phyloP scores from a whole-genome alignment of 2,329 filamentous ascomycete genomes.

The Pseudogymnoascus sp. region DNA sequence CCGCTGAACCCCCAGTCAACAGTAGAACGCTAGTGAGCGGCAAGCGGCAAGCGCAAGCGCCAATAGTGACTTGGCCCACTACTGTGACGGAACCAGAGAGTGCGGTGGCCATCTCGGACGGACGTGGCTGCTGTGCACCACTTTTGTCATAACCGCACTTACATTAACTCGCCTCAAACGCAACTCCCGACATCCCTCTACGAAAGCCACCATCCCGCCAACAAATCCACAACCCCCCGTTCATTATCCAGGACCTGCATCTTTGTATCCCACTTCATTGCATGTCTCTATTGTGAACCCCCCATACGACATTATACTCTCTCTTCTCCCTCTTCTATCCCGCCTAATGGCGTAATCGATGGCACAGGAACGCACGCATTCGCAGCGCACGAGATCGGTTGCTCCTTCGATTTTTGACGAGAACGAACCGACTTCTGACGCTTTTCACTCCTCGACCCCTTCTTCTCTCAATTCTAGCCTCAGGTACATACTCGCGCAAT shows the following conservation, averaged over 20 bases:
- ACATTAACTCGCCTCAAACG: slow-evolving; percentile 8
- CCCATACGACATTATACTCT: background rate
- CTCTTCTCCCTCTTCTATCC: background rate
- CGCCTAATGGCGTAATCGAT: slow-evolving; percentile 17
- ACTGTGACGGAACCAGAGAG: slow-evolving; percentile 8
- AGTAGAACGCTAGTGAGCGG: background rate
- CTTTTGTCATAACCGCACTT: slow-evolving; percentile 10
- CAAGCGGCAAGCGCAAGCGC: slow-evolving; percentile 1
- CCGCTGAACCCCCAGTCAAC: background rate
- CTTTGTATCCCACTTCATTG: background rate
- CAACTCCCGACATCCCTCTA: background rate
- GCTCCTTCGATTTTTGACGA: slow-evolving; percentile 14
- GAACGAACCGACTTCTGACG: slow-evolving; percentile 8
- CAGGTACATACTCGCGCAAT: slow-evolving; percentile 12
- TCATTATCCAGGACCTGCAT: slow-evolving; percentile 8
- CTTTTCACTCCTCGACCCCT: slow-evolving; percentile 7
- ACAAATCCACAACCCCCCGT: background rate
- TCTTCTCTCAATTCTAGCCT: slow-evolving; percentile 12
- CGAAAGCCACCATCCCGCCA: background rate
- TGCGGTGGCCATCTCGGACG: slow-evolving; percentile 7
- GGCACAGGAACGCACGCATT: slow-evolving; percentile 16
- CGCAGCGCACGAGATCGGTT: slow-evolving; percentile 14
- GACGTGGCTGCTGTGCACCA: slow-evolving; percentile 7
- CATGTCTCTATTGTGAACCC: slow-evolving; percentile 2
- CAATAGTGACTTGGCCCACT: slow-evolving; percentile 8